Evolutionary conservation across 352 stramenopile genomes (phyloP), one percentile per base, ranked within the genome.

Genomic region (Phytophthora pisi): DNA sequence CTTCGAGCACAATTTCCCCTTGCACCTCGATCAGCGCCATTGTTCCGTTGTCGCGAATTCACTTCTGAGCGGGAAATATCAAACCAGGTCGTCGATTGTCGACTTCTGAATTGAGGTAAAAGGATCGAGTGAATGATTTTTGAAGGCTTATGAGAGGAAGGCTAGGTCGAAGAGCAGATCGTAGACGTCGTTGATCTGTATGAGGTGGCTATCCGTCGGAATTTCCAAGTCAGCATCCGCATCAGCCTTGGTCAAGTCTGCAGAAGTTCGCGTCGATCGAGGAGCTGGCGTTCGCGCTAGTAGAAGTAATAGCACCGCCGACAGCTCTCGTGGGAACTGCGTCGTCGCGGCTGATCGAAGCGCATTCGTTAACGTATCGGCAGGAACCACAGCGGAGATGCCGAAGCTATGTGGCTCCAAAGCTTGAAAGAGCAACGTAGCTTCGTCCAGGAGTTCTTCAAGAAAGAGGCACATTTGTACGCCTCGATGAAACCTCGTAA

Each of bases 401-500:
- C 4, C 43, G 18, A 24, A 56, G n/a, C 20, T 56, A 2, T 23
- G 49, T 30, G 20, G 24, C 6, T 70, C 26, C 24, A 74, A 11
- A 1, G 61, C 45, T 67, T 74, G 67, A 63, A 66, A 63, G 10
- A 74, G 20, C 31, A 70, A 59, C 1, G 45, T 56, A 5, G 56
- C 61, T 51, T 61, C 50, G 50, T 74, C 67, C 7, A 74, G 7
- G 4, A 74, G 56, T 4, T 74, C 67, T 64, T 74, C 67, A 20
- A 67, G 15, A 3, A 74, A 45, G 1, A 74, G 62, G 43, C 67
- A 74, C n/a, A 23, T 31, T 30, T 70, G 55, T 1, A 74, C 61
- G n/a, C 55, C 56, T 52, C 61, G 61, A 36, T 61, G 56, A 51
- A 74, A 74, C 10, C 51, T 51, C 16, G 61, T 40, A 5, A 74